A percentile compares a stretch with the other conserved stretches of the same genome.
Conservation (phyloP, 2,329 filamentous ascomycete species). For the Trichoderma lentiforme region DNA sequence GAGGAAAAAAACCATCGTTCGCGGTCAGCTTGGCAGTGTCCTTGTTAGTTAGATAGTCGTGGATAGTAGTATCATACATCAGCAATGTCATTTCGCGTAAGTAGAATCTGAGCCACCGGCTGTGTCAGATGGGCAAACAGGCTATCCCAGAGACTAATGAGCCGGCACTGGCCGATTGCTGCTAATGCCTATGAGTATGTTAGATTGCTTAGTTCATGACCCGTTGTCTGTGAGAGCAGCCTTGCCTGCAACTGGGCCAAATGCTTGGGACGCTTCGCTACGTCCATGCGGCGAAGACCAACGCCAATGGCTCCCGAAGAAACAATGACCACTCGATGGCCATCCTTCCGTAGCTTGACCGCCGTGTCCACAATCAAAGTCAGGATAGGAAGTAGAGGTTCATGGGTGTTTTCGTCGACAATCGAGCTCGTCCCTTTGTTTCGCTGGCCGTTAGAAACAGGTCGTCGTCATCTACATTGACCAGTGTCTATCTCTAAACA, state of each 20-base stretch:
- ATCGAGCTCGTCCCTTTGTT: slow-evolving; percentile 91
- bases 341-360: slow-evolving; percentile 80
- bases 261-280: slow-evolving; percentile 83
- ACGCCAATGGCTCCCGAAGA: slow-evolving; percentile 97
- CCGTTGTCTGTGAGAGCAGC: background rate
- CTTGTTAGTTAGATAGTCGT: too few relatives aligned
- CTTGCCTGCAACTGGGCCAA: slow-evolving; percentile 77
- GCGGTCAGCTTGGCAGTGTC: background rate
- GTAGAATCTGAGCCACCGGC: slow-evolving; percentile 88
- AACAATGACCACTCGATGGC: slow-evolving; percentile 91
- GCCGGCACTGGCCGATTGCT: slow-evolving; percentile 90
- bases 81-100: slow-evolving; percentile 94
- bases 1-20: background rate
- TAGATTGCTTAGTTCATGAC: background rate
- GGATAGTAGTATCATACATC: slow-evolving; percentile 59
- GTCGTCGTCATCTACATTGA: background rate
- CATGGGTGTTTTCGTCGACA: slow-evolving; percentile 91
- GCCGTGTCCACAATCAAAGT: slow-evolving; percentile 93
- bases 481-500: too few relatives aligned
- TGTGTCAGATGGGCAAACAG: slow-evolving; percentile 84
- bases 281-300: slow-evolving; percentile 83
- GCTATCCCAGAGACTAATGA: slow-evolving; percentile 94
- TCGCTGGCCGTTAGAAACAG: background rate
- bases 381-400: slow-evolving; percentile 86
- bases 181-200: slow-evolving; percentile 64